Conservation (phyloP, 768 basidiomycete genomes). For the Megacollybia marginata region DNA sequence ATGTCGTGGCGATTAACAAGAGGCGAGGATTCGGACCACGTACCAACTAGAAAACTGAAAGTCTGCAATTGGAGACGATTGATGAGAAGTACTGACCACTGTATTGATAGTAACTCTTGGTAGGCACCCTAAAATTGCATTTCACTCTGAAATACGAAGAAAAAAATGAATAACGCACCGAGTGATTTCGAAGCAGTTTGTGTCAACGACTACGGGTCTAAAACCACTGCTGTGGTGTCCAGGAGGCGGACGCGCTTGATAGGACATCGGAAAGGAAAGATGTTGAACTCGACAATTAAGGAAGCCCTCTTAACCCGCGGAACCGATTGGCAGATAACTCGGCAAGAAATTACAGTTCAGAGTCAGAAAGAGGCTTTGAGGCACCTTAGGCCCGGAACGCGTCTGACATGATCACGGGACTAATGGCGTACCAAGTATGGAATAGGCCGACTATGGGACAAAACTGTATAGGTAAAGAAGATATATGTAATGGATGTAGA, state of each 20-base stretch:
- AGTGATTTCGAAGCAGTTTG: neutral
- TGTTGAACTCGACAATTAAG: too few species aligned
- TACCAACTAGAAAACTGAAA: neutral
- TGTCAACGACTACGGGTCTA: neutral
- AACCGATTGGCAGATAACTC: too few species aligned
- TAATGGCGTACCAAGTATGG: too few species aligned
- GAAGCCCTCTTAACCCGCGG: too few species aligned
- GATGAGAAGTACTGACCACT: neutral
- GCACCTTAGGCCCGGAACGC: too few species aligned
- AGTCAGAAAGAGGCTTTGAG: too few species aligned
- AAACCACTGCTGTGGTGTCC: neutral
- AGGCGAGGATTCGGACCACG: neutral
- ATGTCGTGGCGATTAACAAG: neutral
- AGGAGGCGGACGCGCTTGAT: too few species aligned
- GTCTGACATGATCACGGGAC: too few species aligned
- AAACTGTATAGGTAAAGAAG: slow-evolving; percentile 10
- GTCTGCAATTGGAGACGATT: neutral
- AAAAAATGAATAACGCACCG: neutral
- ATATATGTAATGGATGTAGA: slow-evolving; percentile 9
- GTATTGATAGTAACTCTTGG: neutral
- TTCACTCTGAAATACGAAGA: too few species aligned
- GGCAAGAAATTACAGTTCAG: too few species aligned
- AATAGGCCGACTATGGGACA: slow-evolving; percentile 6
- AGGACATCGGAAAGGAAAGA: too few species aligned
- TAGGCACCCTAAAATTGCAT: neutral